Evolutionary conservation across 2,329 filamentous ascomycete genomes (phyloP), one percentile per base, ranked within the genome.

Genomic region (Pseudocercospora musae): DNA sequence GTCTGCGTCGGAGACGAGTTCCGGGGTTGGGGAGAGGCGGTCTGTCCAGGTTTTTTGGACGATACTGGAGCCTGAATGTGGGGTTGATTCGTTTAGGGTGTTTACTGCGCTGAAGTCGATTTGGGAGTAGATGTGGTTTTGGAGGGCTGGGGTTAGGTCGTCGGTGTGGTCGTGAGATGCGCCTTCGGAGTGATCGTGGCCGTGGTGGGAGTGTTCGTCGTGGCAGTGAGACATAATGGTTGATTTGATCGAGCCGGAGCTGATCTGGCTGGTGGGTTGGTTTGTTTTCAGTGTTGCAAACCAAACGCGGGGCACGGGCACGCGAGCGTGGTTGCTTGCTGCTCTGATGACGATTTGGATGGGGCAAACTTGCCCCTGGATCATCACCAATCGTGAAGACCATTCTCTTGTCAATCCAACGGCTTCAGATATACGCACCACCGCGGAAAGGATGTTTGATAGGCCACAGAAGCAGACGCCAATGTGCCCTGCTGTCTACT

Each of bases 1-100:
- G 75, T 98, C 95, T 0, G 89, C 87, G 74, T 96, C 91, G 73
- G 92, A 96, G 71, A 84, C 85, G 29, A 99, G 83, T 78, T 96
- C 90, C 0, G 92, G 91, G 70, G 86, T 79, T 2, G 83, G 76
- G 15, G 86, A 77, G 63, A 97, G 77, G 59, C 95, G 83, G 77
- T 98, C 89, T 5, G 85, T 84, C 93, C 93, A 99, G 60, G 92
- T 91, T 82, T 99, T 99, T 78, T 92, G 87, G 37, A 96, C 86
- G 29, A 98, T 84, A 1, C 85, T 85, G 68, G 85, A 85, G 18
- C 93, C 95, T 0, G 87, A 84, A 62, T 87, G 85, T 7, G 86
- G 79, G 13, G 78, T 76, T 10, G 86, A 82, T 78, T 98, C 95
- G 76, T 99, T 99, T 59, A 97, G 80, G 0, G 94, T 95, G 40